A percentile compares a stretch with the other conserved stretches of the same genome.
These are phyloP conservation scores for Polygonum maritimum DNA, from an alignment of 148 eudicot genomes.

Conservation along the genomic window DNA sequence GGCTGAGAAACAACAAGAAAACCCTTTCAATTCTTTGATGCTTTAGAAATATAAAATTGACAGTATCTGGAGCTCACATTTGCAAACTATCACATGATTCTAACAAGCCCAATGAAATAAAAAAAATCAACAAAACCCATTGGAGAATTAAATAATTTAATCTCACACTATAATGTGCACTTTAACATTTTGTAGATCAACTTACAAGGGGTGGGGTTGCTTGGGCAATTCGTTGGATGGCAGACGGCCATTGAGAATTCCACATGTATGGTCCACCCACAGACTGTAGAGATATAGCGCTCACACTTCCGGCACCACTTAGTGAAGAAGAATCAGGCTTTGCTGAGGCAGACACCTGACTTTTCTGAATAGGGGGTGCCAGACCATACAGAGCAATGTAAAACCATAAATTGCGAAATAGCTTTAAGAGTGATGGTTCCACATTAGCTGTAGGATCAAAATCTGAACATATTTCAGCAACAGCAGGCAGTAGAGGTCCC, in stretches of 20 bases:
- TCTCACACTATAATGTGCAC: background rate
- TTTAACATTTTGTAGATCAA: slow-evolving; percentile 14
- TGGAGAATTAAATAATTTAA: background rate
- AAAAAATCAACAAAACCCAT: background rate
- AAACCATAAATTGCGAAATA: slow-evolving; percentile 97
- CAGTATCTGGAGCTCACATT: too few relatives aligned
- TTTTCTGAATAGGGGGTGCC: slow-evolving; percentile 90
- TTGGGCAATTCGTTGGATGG: slow-evolving; percentile 87
- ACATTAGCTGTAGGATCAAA: slow-evolving; percentile 75
- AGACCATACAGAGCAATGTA: slow-evolving; percentile 93
- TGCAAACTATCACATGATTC: background rate
- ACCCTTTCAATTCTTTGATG: background rate
- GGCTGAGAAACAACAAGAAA: background rate
- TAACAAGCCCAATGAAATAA: background rate
- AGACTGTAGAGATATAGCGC: slow-evolving; percentile 79
- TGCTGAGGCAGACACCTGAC: slow-evolving; percentile 27
- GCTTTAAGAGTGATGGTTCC: slow-evolving; percentile 86
- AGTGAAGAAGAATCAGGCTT: slow-evolving; percentile 63
- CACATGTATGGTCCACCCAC: slow-evolving; percentile 97
- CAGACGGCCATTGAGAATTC: slow-evolving; percentile 79
- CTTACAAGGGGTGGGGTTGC: slow-evolving; percentile 99
- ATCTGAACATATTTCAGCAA: slow-evolving; percentile 96
- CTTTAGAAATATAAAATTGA: too few relatives aligned
- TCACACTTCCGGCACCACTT: slow-evolving; percentile 73
- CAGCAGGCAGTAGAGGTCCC: slow-evolving; percentile 95